Evolutionary conservation across 108 stramenopile species (phyloP), one percentile per base, ranked within the genome.

Genomic region (Fistulifera solaris): DNA sequence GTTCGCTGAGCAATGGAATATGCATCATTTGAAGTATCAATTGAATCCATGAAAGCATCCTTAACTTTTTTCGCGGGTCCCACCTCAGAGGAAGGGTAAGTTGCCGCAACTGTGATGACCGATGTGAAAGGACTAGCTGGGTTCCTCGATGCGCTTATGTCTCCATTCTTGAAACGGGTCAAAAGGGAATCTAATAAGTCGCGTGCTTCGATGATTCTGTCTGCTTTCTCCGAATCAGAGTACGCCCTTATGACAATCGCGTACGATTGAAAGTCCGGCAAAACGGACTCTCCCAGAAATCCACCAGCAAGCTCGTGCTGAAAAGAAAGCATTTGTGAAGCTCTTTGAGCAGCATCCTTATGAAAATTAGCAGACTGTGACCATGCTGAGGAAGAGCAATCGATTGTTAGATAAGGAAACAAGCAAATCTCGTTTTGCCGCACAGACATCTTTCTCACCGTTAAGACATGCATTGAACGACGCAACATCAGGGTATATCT

Each of bases 381-480:
- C 31, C 31, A 35, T 3, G 31, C 31, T 35, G 8, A 35, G 15
- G 31, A 35, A 8, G 43, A 77, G 28, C 38, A 77, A 39, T 21
- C 62, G 68, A 48, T 77, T 71, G 0, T n/a, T n/a, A n/a, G n/a
- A n/a, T n/a, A n/a, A n/a, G n/a, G n/a, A n/a, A n/a, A n/a, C n/a
- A n/a, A n/a, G n/a, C n/a, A n/a, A n/a, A n/a, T n/a, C n/a, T n/a
- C n/a, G n/a, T n/a, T n/a, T n/a, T n/a, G n/a, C n/a, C n/a, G n/a
- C n/a, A n/a, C n/a, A n/a, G n/a, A 35, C 31, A 35, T 6, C 3
- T 23, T 48, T 31, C 68, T 62, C 70, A 5, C 70, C 78, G 13
- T 67, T 67, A 49, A 79, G 60, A 26, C 63, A 59, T 0, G 71
- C 71, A 48, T 79, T 75, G 45, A 79, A 63, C 26, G 70, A 72